Base-by-base conservation (phyloP, 768 basidiomycete genomes). In the Serendipita indica region DNA sequence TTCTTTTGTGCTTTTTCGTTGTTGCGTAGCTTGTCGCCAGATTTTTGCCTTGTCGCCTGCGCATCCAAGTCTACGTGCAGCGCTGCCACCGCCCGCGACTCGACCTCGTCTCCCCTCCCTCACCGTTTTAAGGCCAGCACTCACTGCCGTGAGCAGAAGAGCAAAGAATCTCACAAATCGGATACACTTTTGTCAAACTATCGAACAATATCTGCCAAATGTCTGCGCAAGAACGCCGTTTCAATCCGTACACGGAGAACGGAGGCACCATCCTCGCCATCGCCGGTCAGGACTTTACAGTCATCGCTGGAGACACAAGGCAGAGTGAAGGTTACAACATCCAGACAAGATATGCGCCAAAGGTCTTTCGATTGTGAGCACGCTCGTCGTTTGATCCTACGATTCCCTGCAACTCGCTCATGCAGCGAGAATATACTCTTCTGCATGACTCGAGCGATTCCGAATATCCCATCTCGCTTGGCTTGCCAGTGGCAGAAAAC, bases 271-370 rank as follows among this genome's bases (percentile, higher is more conserved):
- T 97, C 72, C 82, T 99, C 65, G 89, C 89, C 67, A 89, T 98
- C 68, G 90, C 93, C 3, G 96, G 94, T 57, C 79, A 81, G 43
- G 88, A 92, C 70, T 98, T 98, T 70, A 79, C 80, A 61, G 91
- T 98, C 68, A 87, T 97, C 66, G 93, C 96, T 3, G 89, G 92
- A 57, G 94, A 99, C 72, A 99, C 94, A 41, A 76, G 94, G 59
- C 96, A 98, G 74, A 90, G 84, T 64, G 88, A 93, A 69, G 94
- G 94, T n/a, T 98, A 89, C 72, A 87, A 75, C 68, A 99, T 99
- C 70, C 94, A 99, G 76, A 96, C 94, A 61, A 79, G 94, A 70
- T 97, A 96, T 70, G 91, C 91, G 5, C 84, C 91, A 39, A 94
- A 97, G 72, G 91, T 97, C 60, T 96, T 92, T 73, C 78, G 81